Evolutionary conservation across 768 basidiomycete genomes (phyloP).

Genomic region (Bullera alba): DNA sequence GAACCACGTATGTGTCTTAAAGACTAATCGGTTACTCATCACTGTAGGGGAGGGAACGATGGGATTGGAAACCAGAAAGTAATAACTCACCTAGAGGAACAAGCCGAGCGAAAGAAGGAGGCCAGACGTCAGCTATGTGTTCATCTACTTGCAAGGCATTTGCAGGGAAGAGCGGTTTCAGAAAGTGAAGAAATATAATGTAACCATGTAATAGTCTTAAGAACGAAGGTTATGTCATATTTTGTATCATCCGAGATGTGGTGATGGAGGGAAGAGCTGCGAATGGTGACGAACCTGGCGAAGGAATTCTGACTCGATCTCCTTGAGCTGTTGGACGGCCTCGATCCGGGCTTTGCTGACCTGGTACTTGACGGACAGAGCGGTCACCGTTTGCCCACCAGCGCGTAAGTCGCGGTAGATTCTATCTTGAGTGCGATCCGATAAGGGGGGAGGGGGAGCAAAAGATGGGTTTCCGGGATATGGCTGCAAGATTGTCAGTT

Average conservation of each 20-base stretch:
- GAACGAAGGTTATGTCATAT: constrained; percentile 48
- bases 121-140: constrained; percentile 15
- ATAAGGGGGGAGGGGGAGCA: constrained; percentile 43
- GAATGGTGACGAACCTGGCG: constrained; percentile 33
- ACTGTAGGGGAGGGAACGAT: constrained; percentile 45
- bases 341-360: constrained; percentile 42
- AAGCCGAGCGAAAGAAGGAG: neutral
- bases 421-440: constrained; percentile 30
- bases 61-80: constrained; percentile 9
- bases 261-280: neutral
- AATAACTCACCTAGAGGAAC: constrained; percentile 49
- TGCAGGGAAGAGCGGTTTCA: constrained; percentile 24
- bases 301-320: constrained; percentile 34
- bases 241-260: constrained; percentile 40
- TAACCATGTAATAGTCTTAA: constrained; percentile 46
- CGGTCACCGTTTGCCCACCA: constrained; percentile 18
- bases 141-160: neutral
- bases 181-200: constrained; percentile 46
- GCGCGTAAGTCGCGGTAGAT: constrained; percentile 25
- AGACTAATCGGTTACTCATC: constrained; percentile 80
- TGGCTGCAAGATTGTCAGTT: constrained; percentile 20
- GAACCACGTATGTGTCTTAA: constrained; percentile 47
- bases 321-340: constrained; percentile 39
- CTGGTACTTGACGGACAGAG: constrained; percentile 31
- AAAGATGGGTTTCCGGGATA: constrained; percentile 42